Evolutionary conservation across 768 basidiomycete species (phyloP).

Genomic region (Leucosporidium creatinivorum): DNA sequence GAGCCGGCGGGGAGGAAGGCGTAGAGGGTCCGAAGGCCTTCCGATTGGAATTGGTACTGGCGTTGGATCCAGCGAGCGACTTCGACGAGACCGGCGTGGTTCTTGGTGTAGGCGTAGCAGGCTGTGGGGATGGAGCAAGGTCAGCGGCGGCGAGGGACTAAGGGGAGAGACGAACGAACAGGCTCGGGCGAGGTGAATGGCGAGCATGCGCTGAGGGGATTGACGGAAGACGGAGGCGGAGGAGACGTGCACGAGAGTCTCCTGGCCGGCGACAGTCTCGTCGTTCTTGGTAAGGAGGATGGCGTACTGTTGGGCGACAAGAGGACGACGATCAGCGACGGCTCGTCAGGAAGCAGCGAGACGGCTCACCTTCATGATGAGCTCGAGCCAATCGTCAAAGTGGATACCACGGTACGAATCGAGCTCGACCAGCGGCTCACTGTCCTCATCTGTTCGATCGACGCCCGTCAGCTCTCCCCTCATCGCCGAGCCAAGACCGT

Average conservation of each 20-base stretch:
- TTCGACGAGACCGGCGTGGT: slow-evolving; percentile 58
- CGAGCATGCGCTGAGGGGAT: slow-evolving; percentile 53
- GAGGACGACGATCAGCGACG: slow-evolving; percentile 25
- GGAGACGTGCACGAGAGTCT: slow-evolving; percentile 66
- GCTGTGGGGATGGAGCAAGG: slow-evolving; percentile 48
- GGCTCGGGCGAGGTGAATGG: slow-evolving; percentile 67
- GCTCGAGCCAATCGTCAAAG: slow-evolving; percentile 74
- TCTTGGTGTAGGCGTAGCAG: slow-evolving; percentile 58
- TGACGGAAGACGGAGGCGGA: slow-evolving; percentile 59
- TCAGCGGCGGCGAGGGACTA: too few species aligned
- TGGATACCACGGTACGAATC: slow-evolving; percentile 68
- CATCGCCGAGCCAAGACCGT: slow-evolving; percentile 40
- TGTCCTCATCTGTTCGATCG: slow-evolving; percentile 7
- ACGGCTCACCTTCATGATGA: slow-evolving; percentile 70
- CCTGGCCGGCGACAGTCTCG: slow-evolving; percentile 61
- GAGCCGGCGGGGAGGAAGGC: slow-evolving; percentile 66
- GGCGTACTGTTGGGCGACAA: slow-evolving; percentile 53
- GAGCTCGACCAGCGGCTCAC: slow-evolving; percentile 53
- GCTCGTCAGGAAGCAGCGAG: slow-evolving; percentile 7
- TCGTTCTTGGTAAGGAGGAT: slow-evolving; percentile 60
- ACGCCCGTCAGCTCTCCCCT: slow-evolving; percentile 35
- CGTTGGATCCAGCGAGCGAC: slow-evolving; percentile 69
- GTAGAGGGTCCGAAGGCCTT: slow-evolving; percentile 68
- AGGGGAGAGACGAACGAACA: slow-evolving; percentile 48
- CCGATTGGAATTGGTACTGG: slow-evolving; percentile 75